A percentile compares a stretch with the other conserved stretches of the same genome.
phyloP scores from a whole-genome alignment of 768 basidiomycete species.

The Kwoniella botswanensis region DNA sequence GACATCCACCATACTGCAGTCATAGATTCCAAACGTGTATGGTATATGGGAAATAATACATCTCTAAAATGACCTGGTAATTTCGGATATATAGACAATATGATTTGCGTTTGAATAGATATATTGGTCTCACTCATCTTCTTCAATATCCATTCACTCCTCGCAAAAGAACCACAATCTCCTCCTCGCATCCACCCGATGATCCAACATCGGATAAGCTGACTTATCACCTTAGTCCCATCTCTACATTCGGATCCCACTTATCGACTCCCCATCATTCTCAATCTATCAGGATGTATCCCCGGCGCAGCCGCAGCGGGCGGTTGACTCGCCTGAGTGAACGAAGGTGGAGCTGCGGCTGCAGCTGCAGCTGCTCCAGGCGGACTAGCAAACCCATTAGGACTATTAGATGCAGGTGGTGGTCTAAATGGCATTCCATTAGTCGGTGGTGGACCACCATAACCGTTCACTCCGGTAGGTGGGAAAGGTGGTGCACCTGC shows the following conservation, averaged over 20 bases:
- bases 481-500: slow-evolving; percentile 29
- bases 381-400: slow-evolving; percentile 23
- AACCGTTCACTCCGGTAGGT: slow-evolving; percentile 8
- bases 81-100: not conserved
- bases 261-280: slow-evolving; percentile 52
- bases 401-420: slow-evolving; percentile 1
- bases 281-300: slow-evolving; percentile 55
- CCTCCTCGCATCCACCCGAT: too few relatives aligned
- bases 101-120: not conserved
- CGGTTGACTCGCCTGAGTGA: slow-evolving; percentile 16
- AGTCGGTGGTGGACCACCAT: slow-evolving; percentile 6
- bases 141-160: too few relatives aligned
- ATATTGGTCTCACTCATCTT: not conserved
- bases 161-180: too few relatives aligned
- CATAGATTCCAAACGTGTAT: too few relatives aligned
- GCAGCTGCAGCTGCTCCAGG: slow-evolving; percentile 25
- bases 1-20: too few relatives aligned
- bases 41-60: not conserved
- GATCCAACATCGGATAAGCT: too few relatives aligned
- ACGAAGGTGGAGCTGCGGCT: slow-evolving; percentile 27
- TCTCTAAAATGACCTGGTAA: slow-evolving; percentile 5
- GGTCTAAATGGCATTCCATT: slow-evolving; percentile 18
- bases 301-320: slow-evolving; percentile 34
- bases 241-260: not conserved
- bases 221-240: not conserved